Base-by-base conservation (phyloP, 306 rosid species). In the Quercus mongolica region DNA sequence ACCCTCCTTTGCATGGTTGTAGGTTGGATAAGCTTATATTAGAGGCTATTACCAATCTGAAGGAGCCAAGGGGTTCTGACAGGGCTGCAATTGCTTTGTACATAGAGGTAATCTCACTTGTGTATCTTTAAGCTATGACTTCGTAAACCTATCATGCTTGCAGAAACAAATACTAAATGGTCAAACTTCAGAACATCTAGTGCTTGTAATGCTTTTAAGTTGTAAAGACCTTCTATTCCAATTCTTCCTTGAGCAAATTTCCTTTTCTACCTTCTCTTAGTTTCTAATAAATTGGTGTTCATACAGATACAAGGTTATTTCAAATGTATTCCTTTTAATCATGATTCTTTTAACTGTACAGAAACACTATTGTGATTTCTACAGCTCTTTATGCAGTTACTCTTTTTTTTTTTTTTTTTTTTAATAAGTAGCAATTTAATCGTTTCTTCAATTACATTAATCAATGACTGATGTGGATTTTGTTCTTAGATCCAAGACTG, bases 51-150 rank as follows among this genome's bases (percentile, higher is more conserved):
- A 67, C 84, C 79, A 94, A 87, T 79, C 78, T 94, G 89, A 92
- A 88, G 93, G 98, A 94, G 86, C 88, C 91, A 51, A 87, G 87
- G 91, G 97, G 97, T 80, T 89, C 97, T 86, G 94, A 92, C 85
- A 86, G 91, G 82, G 92, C 92, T 79, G 85, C 92, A 70, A 90
- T 94, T 87, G 88, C 94, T 77, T 75, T 89, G 84, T 88, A 84
- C 76, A 92, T 94, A 83, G 96, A 94, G 98, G 98, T 94, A 89
- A 77, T 28, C 78, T 21, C 52, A 68, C 82, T 69, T 83, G 30
- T 77, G 71, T 71, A 49, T 56, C 41, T 77, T 56, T 76, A 25
- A 5, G 30, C 25, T 71, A 59, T 61, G 31, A 55, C 21, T 82
- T 21, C 71, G 78, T 58, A 35, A 74, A 76, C 30, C 31, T 31